Conservation (phyloP, 148 eudicot species). For the Persicaria maculosa region DNA sequence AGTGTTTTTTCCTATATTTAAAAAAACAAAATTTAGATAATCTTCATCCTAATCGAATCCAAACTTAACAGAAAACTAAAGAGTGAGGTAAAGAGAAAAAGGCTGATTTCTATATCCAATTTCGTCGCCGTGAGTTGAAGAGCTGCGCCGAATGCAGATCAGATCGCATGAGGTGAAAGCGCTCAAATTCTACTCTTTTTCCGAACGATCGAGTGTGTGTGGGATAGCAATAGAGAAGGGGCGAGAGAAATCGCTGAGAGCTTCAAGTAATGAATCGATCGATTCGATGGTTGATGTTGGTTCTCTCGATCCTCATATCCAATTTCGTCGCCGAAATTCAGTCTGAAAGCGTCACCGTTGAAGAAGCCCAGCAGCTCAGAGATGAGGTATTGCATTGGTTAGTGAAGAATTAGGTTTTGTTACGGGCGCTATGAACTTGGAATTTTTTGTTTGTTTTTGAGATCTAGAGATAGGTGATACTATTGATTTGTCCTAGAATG, state of each 20-base stretch:
- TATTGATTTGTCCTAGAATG: not conserved
- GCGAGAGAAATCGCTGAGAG: conserved; percentile 4
- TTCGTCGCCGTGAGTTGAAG: not conserved
- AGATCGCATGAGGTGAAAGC: not conserved
- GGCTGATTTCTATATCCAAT: not conserved
- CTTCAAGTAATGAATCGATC: conserved; percentile 23
- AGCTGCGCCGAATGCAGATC: not conserved
- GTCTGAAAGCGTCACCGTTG: conserved; percentile 61
- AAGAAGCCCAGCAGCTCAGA: conserved; percentile 73
- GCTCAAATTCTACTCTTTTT: not conserved
- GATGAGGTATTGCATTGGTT: conserved; percentile 56
- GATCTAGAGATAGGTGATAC: not conserved
- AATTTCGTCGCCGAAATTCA: conserved; percentile 26
- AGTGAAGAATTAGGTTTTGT: not conserved
- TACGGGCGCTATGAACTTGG: not conserved
- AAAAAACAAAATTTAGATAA: too few species aligned
- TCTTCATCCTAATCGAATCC: not conserved
- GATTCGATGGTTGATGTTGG: conserved; percentile 12
- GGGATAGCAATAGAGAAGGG: not conserved
- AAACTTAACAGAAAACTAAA: not conserved
- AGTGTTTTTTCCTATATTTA: too few species aligned
- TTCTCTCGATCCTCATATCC: conserved; percentile 23
- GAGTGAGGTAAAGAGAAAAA: not conserved
- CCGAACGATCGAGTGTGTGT: not conserved
- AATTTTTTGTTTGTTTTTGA: not conserved